These are phyloP conservation scores for Persicaria maculosa DNA, from an alignment of 148 eudicot genomes.

Conservation along the genomic window DNA sequence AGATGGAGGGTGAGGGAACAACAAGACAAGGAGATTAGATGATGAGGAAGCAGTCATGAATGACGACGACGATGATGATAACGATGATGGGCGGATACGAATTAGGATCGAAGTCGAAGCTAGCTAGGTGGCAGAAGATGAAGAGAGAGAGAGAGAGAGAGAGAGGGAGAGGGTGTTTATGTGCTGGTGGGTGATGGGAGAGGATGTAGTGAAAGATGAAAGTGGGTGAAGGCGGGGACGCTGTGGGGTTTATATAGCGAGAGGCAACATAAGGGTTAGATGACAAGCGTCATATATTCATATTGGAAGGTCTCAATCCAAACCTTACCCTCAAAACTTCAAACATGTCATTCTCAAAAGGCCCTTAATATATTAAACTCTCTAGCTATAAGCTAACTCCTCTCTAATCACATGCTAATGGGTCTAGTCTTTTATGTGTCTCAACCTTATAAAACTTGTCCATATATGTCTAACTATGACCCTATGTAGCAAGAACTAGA, in stretches of 20 bases:
- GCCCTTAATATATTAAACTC: not conserved
- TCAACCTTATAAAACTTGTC: too few relatives aligned
- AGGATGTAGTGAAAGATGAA: conserved; percentile 13
- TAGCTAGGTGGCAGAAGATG: conserved; percentile 6
- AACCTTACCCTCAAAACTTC: not conserved
- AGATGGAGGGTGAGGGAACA: conserved; percentile 4
- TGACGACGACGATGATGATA: conserved; percentile 1
- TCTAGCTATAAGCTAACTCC: too few relatives aligned
- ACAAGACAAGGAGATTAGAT: not conserved
- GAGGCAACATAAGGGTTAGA: conserved; percentile 15
- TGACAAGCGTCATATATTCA: conserved; percentile 29
- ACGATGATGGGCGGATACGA: not conserved
- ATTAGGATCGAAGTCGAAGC: not conserved
- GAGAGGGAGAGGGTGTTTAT: too few relatives aligned
- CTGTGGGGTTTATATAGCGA: conserved; percentile 29
- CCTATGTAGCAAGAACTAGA: too few relatives aligned
- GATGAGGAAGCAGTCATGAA: conserved; percentile 17
- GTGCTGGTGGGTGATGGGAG: not conserved
- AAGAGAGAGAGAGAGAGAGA: not conserved
- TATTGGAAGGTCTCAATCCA: not conserved
- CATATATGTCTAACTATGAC: too few relatives aligned
- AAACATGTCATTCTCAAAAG: not conserved
- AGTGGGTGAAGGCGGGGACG: conserved; percentile 12
- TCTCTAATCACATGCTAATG: too few relatives aligned
- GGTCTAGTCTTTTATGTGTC: too few relatives aligned